These are phyloP conservation scores for Dendrothele bispora DNA, from an alignment of 768 basidiomycete species.

Conservation along the genomic window DNA sequence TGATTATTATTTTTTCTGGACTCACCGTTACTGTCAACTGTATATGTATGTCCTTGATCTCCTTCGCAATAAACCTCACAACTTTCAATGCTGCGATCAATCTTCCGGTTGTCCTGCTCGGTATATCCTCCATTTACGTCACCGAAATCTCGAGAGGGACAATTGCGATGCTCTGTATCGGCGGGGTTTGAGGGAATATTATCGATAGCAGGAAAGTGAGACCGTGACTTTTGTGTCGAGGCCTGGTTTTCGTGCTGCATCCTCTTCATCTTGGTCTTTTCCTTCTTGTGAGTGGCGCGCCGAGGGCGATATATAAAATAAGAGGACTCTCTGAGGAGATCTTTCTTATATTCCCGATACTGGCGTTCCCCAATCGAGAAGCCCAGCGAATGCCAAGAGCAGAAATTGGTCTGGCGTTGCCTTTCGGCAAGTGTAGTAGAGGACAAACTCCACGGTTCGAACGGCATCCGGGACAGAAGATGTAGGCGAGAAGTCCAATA, in stretches of 20 bases:
- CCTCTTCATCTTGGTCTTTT: slow-evolving; percentile 33
- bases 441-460: slow-evolving; percentile 68
- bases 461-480: slow-evolving; percentile 75
- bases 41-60: too few species aligned
- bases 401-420: slow-evolving; percentile 69
- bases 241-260: slow-evolving; percentile 38
- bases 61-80: too few species aligned
- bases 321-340: slow-evolving; percentile 72
- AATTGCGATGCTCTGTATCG: too few species aligned
- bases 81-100: too few species aligned
- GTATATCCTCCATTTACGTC: too few species aligned
- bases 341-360: slow-evolving; percentile 77
- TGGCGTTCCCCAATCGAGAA: slow-evolving; percentile 64
- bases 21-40: too few species aligned
- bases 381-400: slow-evolving; percentile 77
- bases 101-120: too few species aligned
- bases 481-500: slow-evolving; percentile 82
- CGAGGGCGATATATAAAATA: slow-evolving; percentile 81
- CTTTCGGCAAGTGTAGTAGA: slow-evolving; percentile 41
- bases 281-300: slow-evolving; percentile 57
- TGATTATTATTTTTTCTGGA: too few species aligned
- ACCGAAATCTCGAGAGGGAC: too few species aligned
- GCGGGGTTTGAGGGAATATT: too few species aligned
- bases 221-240: slow-evolving; percentile 17
- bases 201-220: background rate